Evolutionary conservation across 345 rosid genomes (phyloP).

Genomic region (Barbarea vulgaris): DNA sequence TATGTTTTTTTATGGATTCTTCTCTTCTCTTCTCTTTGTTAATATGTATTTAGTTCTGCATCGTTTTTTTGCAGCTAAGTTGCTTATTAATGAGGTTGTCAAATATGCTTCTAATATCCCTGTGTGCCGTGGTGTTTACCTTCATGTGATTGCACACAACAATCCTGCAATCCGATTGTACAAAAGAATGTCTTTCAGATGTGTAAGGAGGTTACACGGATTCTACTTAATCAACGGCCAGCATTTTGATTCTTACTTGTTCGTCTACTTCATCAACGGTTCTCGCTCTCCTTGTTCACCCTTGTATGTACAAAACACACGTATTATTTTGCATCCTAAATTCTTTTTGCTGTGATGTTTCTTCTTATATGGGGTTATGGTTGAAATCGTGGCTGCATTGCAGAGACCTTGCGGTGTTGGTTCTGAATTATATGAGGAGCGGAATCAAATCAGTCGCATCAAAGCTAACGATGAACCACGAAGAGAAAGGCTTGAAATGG

Average conservation of each 20-base stretch:
- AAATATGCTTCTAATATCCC: conserved; percentile 70
- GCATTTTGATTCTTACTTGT: conserved; percentile 82
- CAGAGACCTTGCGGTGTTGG: conserved; percentile 59
- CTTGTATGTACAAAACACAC: conserved; percentile 57
- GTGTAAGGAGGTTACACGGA: conserved; percentile 67
- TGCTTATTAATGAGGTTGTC: conserved; percentile 75
- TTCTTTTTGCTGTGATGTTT: conserved; percentile 8
- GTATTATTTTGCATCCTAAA: not conserved
- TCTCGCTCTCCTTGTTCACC: conserved; percentile 88
- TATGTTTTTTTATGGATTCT: not conserved
- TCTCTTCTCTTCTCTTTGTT: conserved; percentile 23
- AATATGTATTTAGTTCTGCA: conserved; percentile 4
- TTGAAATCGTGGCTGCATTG: conserved; percentile 27
- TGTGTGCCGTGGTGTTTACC: conserved; percentile 77
- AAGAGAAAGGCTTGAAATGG: conserved; percentile 57
- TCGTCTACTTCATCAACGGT: conserved; percentile 80
- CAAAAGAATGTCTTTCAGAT: conserved; percentile 85
- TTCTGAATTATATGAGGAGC: conserved; percentile 54
- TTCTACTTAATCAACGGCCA: conserved; percentile 80
- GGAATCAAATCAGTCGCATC: conserved; percentile 60
- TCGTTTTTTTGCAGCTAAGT: conserved; percentile 54
- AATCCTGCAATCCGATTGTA: conserved; percentile 83
- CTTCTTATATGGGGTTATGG: conserved; percentile 17
- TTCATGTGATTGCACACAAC: conserved; percentile 95
- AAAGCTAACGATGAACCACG: conserved; percentile 54